phyloP scores from a whole-genome alignment of 495 filamentous ascomycete species.

The Aspergillus sclerotiicarbonarius region DNA sequence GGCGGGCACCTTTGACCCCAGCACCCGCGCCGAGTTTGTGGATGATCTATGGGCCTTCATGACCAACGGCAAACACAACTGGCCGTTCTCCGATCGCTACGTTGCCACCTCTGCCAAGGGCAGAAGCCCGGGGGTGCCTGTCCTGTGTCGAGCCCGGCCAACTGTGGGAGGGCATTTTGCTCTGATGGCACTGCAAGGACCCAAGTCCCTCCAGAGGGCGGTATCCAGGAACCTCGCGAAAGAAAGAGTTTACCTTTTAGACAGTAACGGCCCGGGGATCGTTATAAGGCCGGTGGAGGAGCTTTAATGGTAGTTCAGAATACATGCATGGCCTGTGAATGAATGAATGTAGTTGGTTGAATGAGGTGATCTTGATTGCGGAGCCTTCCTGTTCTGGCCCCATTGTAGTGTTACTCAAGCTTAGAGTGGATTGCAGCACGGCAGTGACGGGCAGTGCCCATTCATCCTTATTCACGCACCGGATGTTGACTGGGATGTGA shows the following conservation, averaged over 20 bases:
- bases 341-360: neutral
- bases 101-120: constrained; percentile 38
- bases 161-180: constrained; percentile 58
- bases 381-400: no score
- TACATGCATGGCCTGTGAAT: neutral
- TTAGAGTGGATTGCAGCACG: no score
- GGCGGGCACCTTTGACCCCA: constrained; percentile 32
- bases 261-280: neutral
- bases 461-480: no score
- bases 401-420: no score
- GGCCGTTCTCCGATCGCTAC: constrained; percentile 50
- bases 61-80: constrained; percentile 46
- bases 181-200: constrained; percentile 42
- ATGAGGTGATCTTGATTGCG: no score
- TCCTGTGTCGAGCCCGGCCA: constrained; percentile 52
- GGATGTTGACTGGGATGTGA: no score
- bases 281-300: constrained; percentile 16
- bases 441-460: no score
- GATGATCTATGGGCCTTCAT: constrained; percentile 47
- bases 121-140: constrained; percentile 30
- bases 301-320: constrained; percentile 10
- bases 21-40: constrained; percentile 34
- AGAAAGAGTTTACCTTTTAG: neutral
- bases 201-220: constrained; percentile 24
- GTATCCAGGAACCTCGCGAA: constrained; percentile 12